Evolutionary conservation across 108 stramenopile species (phyloP).

Genomic region (Parietichytrium sp.): DNA sequence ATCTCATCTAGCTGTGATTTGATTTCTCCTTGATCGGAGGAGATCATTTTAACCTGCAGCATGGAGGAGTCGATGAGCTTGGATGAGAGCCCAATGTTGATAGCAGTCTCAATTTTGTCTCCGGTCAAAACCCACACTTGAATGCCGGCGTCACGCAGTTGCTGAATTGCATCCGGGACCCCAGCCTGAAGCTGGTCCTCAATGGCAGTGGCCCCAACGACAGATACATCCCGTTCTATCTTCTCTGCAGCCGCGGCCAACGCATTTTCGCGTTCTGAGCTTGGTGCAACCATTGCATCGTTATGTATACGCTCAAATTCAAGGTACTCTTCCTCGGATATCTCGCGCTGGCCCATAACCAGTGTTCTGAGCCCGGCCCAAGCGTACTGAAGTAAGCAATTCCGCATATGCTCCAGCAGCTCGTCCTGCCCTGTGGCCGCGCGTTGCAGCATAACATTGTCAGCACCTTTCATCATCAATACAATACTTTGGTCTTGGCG

Average conservation of each 20-base stretch:
- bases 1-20: conserved; percentile 11
- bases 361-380: conserved; percentile 57
- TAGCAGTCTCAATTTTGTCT: conserved; percentile 70
- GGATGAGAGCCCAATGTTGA: conserved; percentile 64
- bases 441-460: conserved; percentile 60
- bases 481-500: conserved; percentile 33
- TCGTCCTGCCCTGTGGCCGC: neutral
- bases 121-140: conserved; percentile 67
- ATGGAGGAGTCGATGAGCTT: conserved; percentile 47
- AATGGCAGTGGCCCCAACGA: conserved; percentile 68
- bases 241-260: neutral
- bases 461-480: conserved; percentile 66
- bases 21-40: neutral
- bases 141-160: conserved; percentile 50
- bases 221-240: conserved; percentile 50
- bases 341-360: conserved; percentile 45
- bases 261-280: conserved; percentile 44
- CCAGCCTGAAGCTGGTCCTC: conserved; percentile 73
- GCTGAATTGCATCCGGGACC: conserved; percentile 62
- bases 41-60: conserved; percentile 39
- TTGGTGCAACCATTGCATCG: conserved; percentile 10
- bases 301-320: conserved; percentile 42
- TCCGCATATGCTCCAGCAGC: neutral
- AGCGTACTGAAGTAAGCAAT: conserved; percentile 42
- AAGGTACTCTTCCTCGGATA: conserved; percentile 39